phyloP scores from a whole-genome alignment of 805 yeast species.

The Lachancea nothofagi region DNA sequence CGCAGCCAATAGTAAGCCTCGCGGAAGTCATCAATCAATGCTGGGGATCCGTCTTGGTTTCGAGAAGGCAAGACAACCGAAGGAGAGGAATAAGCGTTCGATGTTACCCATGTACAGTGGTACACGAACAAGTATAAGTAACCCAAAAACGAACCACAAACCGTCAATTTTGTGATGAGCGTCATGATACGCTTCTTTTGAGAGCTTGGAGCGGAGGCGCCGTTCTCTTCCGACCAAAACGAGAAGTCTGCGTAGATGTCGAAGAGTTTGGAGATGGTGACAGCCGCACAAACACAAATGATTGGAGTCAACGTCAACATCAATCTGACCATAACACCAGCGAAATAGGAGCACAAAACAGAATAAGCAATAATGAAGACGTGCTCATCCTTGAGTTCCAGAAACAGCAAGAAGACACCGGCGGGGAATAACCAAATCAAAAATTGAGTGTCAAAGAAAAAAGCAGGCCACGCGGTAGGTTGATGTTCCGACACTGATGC shows the following conservation, averaged over 20 bases:
- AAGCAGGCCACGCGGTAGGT: slow-evolving; percentile 99
- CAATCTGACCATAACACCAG: slow-evolving; percentile 98
- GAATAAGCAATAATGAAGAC: slow-evolving; percentile 87
- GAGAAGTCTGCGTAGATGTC: slow-evolving; percentile 74
- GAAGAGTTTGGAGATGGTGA: slow-evolving; percentile 78
- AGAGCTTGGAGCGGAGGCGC: not conserved
- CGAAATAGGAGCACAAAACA: slow-evolving; percentile 92
- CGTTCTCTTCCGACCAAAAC: slow-evolving; percentile 7
- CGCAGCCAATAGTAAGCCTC: slow-evolving; percentile 99
- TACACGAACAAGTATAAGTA: slow-evolving; percentile 77
- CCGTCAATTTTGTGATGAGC: slow-evolving; percentile 53
- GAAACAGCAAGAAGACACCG: slow-evolving; percentile 86
- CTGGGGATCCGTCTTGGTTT: slow-evolving; percentile 77
- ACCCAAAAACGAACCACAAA: slow-evolving; percentile 59
- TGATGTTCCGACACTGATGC: slow-evolving; percentile 99
- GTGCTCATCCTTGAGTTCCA: slow-evolving; percentile 86
- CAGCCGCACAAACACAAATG: slow-evolving; percentile 87
- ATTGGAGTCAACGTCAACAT: slow-evolving; percentile 96
- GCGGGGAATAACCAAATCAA: slow-evolving; percentile 98
- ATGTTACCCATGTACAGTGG: slow-evolving; percentile 97
- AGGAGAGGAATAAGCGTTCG: slow-evolving; percentile 93
- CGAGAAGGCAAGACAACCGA: slow-evolving; percentile 86
- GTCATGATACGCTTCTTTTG: slow-evolving; percentile 25
- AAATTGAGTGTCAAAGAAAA: slow-evolving; percentile 88
- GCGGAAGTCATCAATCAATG: slow-evolving; percentile 90